Evolutionary conservation across 129 eudicot species (phyloP).

Genomic region (Flaveria sonorensis): DNA sequence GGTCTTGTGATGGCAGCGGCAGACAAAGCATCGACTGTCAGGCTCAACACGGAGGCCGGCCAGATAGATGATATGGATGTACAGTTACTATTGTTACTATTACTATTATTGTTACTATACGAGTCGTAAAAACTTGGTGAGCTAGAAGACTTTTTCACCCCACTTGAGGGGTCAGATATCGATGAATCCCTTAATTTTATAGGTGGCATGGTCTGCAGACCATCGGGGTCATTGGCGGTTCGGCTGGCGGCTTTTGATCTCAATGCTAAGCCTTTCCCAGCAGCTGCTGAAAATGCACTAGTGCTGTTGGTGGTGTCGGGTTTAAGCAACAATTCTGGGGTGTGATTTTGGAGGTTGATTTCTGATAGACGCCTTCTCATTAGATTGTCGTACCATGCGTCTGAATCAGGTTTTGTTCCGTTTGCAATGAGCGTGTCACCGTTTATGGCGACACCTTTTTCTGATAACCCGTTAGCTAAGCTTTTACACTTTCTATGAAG

Average conservation of each 20-base stretch:
- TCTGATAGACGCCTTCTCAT: conserved; percentile 60
- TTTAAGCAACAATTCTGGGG: conserved; percentile 73
- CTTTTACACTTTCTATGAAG: conserved; percentile 72
- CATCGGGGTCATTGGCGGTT: conserved; percentile 41
- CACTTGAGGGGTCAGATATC: conserved; percentile 35
- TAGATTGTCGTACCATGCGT: conserved; percentile 46
- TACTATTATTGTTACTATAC: conserved; percentile 36
- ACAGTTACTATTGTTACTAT: not conserved
- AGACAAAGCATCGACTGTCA: conserved; percentile 73
- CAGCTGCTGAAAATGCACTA: conserved; percentile 61
- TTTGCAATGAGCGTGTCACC: conserved; percentile 24
- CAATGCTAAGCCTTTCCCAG: conserved; percentile 72
- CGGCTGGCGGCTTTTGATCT: conserved; percentile 61
- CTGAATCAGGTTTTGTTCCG: conserved; percentile 37
- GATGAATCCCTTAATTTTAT: conserved; percentile 44
- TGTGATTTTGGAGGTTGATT: conserved; percentile 42
- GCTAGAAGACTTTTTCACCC: conserved; percentile 82
- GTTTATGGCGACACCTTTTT: not conserved
- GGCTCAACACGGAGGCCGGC: conserved; percentile 61
- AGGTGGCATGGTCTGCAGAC: conserved; percentile 31
- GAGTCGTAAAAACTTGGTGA: conserved; percentile 68
- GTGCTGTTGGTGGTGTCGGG: conserved; percentile 51
- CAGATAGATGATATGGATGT: conserved; percentile 59
- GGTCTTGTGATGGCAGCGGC: conserved; percentile 71
- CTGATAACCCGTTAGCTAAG: conserved; percentile 52